Base-by-base conservation (phyloP, 2,329 filamentous ascomycete species). In the Microascus cirrosus region DNA sequence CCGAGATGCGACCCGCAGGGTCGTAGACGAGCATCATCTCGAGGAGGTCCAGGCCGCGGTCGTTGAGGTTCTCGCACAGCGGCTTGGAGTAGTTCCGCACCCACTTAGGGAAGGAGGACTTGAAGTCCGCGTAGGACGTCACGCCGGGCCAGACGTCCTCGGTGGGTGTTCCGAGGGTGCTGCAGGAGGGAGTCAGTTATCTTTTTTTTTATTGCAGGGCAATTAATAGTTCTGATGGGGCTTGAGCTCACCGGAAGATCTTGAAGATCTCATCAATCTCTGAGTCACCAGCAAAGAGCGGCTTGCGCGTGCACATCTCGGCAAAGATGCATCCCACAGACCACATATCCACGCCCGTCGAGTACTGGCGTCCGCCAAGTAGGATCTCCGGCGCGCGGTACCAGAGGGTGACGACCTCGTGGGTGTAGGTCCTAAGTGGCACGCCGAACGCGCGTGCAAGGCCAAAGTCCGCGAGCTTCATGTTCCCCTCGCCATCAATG, bases 301-400 rank as follows among this genome's bases (percentile, higher is more conserved):
- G 90, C 74, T 95, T 95, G 66, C 90, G 84, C 1, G 91, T 96
- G 73, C 90, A 95, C 92, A 96, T 96, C 73, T 96, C 91, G 11
- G 92, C 91, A 71, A 96, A 95, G 72, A 96, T 96, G 71, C 90
- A 94, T 61, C 91, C 91, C 55, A 92, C 86, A 35, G 89, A 94
- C 91, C 91, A 96, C 89, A 96, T 96, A 68, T 96, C 91, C 50
- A 96, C 90, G 59, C 91, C 91, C 15, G 91, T 96, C 15, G 89
- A 94, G 75, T 96, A 96, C 71, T 95, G 90, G 56, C 91, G 85
- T 59, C 91, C 90, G 68, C 91, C 91, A 1, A 96, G 83, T 22
- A 96, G 80, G 72, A 96, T 95, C 71, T 96, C 91, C 1, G 91
- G 91, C 10, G 90, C 82, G 61, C 92, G 87, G 71, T 96, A 96